Conservation (phyloP, 352 stramenopile species). For the Aphanomyces invadans region DNA sequence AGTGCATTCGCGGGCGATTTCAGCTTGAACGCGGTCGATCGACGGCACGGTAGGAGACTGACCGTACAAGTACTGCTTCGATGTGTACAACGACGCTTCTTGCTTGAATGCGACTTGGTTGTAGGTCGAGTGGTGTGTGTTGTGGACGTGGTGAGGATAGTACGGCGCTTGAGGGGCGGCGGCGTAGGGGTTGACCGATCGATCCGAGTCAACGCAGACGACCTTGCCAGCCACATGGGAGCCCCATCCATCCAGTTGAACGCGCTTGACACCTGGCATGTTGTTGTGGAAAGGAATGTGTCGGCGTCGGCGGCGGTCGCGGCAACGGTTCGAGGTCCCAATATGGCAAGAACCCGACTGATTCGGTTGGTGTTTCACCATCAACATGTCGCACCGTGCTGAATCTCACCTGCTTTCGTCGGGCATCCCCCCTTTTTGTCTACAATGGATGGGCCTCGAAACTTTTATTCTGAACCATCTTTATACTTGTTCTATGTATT, state of each 20-base stretch:
- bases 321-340: background rate
- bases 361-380: background rate
- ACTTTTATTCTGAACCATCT: no score
- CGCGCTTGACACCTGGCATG: conserved; percentile 25
- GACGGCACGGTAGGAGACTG: background rate
- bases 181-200: background rate
- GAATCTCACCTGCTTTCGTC: background rate
- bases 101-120: background rate
- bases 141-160: background rate
- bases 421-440: background rate
- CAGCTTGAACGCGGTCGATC: conserved; percentile 44
- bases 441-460: no score
- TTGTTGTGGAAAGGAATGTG: background rate
- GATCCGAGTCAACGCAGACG: conserved; percentile 21
- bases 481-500: no score
- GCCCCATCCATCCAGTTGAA: conserved; percentile 24
- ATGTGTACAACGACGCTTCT: background rate
- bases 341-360: background rate
- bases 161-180: background rate
- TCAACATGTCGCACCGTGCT: background rate
- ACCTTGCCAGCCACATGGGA: conserved; percentile 13
- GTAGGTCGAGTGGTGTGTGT: background rate
- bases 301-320: background rate
- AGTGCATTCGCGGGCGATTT: conserved; percentile 51
- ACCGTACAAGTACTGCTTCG: background rate